Conservation (phyloP, 352 stramenopile species). For the Pythium coloratum region DNA sequence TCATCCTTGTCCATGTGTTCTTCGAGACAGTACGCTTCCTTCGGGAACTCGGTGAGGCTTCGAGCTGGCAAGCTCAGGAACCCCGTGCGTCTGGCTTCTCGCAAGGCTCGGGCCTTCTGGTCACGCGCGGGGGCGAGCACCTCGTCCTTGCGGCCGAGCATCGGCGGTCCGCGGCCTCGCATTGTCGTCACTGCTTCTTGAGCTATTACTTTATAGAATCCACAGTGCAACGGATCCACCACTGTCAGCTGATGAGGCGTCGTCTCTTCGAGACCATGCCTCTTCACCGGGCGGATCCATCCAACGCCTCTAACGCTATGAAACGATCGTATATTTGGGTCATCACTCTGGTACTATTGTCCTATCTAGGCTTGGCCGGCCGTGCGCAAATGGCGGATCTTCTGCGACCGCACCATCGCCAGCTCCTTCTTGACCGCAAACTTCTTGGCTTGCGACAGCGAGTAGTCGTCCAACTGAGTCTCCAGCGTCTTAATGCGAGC, state of each 20-base stretch:
- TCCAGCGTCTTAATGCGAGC: constrained; percentile 51
- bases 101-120: constrained; percentile 51
- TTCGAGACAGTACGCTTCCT: constrained; percentile 73
- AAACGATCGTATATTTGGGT: constrained; percentile 28
- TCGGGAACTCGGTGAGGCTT: constrained; percentile 54
- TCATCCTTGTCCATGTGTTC: constrained; percentile 85
- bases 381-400: constrained; percentile 61
- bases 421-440: constrained; percentile 83
- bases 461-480: constrained; percentile 58
- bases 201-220: not conserved
- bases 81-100: constrained; percentile 61
- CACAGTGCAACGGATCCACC: not conserved
- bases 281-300: not conserved
- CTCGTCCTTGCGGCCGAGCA: constrained; percentile 43
- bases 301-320: not conserved
- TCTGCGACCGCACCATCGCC: constrained; percentile 65
- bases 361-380: constrained; percentile 6
- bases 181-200: constrained; percentile 8
- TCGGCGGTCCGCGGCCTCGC: constrained; percentile 17
- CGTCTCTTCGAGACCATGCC: not conserved
- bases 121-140: constrained; percentile 58
- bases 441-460: constrained; percentile 63
- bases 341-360: not conserved
- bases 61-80: constrained; percentile 64
- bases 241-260: not conserved